A percentile compares a stretch with the other conserved stretches of the same genome.
These are phyloP conservation scores for Termitomyces sp. DNA, from an alignment of 768 basidiomycete species.

Conservation along the genomic window DNA sequence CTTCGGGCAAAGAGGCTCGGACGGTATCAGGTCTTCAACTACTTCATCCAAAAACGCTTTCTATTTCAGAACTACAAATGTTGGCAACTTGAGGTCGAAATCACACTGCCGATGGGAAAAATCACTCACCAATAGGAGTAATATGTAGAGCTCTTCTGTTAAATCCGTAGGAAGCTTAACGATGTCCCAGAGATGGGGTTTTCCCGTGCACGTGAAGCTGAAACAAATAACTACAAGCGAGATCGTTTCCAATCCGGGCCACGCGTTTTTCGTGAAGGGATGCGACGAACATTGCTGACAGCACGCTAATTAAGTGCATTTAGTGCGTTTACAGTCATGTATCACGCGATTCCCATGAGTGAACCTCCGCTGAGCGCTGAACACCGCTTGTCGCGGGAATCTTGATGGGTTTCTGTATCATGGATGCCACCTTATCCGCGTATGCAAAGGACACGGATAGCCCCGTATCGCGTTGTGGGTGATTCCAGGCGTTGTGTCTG, in stretches of 20 bases:
- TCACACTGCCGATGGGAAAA: background rate
- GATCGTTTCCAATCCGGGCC: background rate
- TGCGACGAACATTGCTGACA: too few species aligned
- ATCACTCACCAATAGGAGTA: constrained; percentile 7
- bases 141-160: constrained; percentile 4
- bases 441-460: too few species aligned
- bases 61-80: constrained; percentile 7
- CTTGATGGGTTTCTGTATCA: too few species aligned
- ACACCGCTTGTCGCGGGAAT: too few species aligned
- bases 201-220: background rate
- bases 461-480: too few species aligned
- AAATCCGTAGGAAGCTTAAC: background rate
- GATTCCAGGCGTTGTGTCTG: too few species aligned
- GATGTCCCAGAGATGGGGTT: background rate
- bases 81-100: background rate
- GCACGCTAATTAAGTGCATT: too few species aligned
- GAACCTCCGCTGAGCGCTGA: too few species aligned
- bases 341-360: too few species aligned
- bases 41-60: constrained; percentile 7
- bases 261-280: background rate
- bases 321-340: too few species aligned
- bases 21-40: constrained; percentile 3
- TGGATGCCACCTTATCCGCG: too few species aligned
- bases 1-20: background rate
- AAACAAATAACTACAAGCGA: background rate